Evolutionary conservation across 176 grass and related monocot species (phyloP).

Genomic region (Musa itinerans): DNA sequence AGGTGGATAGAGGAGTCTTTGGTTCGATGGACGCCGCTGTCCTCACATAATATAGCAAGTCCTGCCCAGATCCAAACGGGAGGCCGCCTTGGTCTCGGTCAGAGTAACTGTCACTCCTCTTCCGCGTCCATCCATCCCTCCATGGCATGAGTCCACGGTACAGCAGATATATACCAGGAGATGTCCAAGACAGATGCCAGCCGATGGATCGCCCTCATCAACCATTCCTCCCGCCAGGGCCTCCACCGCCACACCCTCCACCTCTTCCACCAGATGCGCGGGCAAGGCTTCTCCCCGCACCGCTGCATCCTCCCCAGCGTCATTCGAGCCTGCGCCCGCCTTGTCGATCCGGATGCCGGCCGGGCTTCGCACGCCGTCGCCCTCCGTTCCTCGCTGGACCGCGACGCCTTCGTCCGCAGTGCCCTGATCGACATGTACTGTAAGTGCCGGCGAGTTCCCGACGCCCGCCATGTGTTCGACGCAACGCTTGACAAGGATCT

Average conservation of each 20-base stretch:
- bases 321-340: constrained; percentile 42
- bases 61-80: too few species aligned
- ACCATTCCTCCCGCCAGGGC: constrained; percentile 27
- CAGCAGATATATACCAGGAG: too few species aligned
- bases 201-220: constrained; percentile 36
- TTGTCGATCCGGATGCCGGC: constrained; percentile 29
- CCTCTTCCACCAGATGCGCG: constrained; percentile 36
- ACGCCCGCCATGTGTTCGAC: constrained; percentile 56
- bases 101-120: background rate
- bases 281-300: constrained; percentile 15
- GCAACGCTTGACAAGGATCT: constrained; percentile 32
- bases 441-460: constrained; percentile 31
- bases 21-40: too few species aligned
- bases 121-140: constrained; percentile 59
- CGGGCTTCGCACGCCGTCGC: constrained; percentile 33
- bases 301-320: constrained; percentile 36
- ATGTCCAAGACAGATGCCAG: constrained; percentile 12
- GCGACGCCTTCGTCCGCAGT: constrained; percentile 32
- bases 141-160: constrained; percentile 43
- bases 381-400: constrained; percentile 22
- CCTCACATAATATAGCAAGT: too few species aligned
- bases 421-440: constrained; percentile 57
- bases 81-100: too few species aligned
- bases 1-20: too few species aligned
- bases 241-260: constrained; percentile 31